Evolutionary conservation across 495 filamentous ascomycete species (phyloP).

Genomic region (Coniosporium apollinis): DNA sequence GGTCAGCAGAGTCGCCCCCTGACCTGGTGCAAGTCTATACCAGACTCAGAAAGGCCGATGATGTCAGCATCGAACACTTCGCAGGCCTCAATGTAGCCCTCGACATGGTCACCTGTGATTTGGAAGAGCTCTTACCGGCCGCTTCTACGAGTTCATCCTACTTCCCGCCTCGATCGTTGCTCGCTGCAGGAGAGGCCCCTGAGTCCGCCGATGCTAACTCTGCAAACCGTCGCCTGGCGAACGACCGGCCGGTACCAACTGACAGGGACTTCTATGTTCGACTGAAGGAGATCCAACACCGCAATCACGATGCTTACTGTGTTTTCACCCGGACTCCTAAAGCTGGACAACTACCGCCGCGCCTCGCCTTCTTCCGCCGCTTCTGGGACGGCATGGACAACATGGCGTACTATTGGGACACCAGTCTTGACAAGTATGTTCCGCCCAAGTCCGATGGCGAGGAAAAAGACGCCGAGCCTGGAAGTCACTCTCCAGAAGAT

Average conservation of each 20-base stretch:
- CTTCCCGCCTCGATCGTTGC: conserved; percentile 33
- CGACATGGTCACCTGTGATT: conserved; percentile 25
- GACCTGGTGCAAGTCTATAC: conserved; percentile 28
- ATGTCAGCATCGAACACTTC: conserved; percentile 33
- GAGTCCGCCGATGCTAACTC: conserved; percentile 5
- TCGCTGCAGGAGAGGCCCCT: conserved; percentile 5
- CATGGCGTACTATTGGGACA: conserved; percentile 50
- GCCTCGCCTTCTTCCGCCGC: conserved; percentile 38
- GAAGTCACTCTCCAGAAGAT: not conserved
- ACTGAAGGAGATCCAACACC: conserved; percentile 32
- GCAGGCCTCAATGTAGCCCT: conserved; percentile 36
- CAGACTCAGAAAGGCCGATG: conserved; percentile 35
- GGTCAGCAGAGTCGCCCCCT: conserved; percentile 8
- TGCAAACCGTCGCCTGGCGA: conserved; percentile 25
- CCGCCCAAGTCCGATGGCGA: conserved; percentile 4
- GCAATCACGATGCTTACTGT: conserved; percentile 42
- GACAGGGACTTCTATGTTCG: conserved; percentile 32
- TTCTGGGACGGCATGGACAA: conserved; percentile 43
- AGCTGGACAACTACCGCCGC: conserved; percentile 26
- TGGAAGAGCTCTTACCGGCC: conserved; percentile 30
- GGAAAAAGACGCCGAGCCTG: not conserved
- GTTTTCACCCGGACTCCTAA: conserved; percentile 29
- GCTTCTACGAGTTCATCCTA: conserved; percentile 22
- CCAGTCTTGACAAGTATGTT: conserved; percentile 37
- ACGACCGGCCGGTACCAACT: conserved; percentile 31